Evolutionary conservation across 306 rosid genomes (phyloP).

Genomic region (Trichosanthes truncata): DNA sequence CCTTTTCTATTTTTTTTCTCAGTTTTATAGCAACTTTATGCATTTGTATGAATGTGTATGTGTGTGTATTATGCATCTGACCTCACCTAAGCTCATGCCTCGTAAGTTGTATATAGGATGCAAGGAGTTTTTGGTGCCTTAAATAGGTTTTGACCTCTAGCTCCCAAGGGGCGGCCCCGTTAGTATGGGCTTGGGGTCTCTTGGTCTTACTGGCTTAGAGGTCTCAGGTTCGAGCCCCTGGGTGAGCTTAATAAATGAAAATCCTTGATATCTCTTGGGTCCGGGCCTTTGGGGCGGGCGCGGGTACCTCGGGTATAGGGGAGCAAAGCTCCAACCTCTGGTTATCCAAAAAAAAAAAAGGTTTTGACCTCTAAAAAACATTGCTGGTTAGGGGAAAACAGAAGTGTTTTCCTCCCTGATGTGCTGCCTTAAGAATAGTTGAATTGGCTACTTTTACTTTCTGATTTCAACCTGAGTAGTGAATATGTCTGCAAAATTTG

Average conservation of each 20-base stretch:
- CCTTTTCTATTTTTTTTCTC: not conserved
- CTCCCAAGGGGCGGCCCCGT: too few species aligned
- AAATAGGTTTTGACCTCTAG: not conserved
- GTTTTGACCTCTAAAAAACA: not conserved
- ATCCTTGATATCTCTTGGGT: too few species aligned
- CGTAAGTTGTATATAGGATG: not conserved
- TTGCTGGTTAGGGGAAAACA: not conserved
- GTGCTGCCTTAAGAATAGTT: not conserved
- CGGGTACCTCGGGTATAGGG: too few species aligned
- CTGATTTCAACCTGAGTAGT: not conserved
- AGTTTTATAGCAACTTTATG: not conserved
- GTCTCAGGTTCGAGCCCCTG: too few species aligned
- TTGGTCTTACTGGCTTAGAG: too few species aligned
- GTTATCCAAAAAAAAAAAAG: too few species aligned
- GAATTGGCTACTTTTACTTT: not conserved
- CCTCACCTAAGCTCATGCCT: not conserved
- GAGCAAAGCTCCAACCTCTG: too few species aligned
- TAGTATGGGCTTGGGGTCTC: too few species aligned
- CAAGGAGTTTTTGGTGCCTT: not conserved
- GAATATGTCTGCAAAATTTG: not conserved
- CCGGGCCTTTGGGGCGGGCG: too few species aligned
- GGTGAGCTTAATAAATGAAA: too few species aligned
- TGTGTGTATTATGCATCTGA: not conserved
- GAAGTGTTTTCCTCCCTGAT: not conserved
- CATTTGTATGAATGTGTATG: not conserved